Evolutionary conservation across 257 asterid genomes (phyloP), one percentile per base, ranked within the genome.

Genomic region (Solanum sitiens): DNA sequence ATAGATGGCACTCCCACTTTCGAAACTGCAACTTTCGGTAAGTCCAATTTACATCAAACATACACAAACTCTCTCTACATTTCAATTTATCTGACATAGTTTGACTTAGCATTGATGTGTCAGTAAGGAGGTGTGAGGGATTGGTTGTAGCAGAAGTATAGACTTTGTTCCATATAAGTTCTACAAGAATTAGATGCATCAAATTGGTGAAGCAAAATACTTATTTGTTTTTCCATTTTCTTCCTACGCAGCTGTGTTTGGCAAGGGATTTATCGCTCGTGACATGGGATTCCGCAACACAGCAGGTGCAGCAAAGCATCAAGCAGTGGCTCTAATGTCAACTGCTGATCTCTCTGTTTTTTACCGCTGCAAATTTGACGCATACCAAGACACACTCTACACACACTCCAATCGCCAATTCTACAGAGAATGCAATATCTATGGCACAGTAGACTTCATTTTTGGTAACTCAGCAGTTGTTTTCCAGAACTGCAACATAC

Each of bases 381-480:
- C 90, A 0, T 88, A 59, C 86, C 90, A 88, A 40, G 90, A 88
- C 75, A 85, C 90, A 3, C 83, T 88, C 21, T 88, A 88, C 86
- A 0, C 88, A 12, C 88, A 85, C 73, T 85, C 90, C 45, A 88
- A 88, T 10, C 88, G 90, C 13, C 90, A 88, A 76, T 88, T 88
- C 86, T 88, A 88, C 37, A 47, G 88, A 42, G 88, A 88, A 32
- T 88, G 90, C 83, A 45, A 7, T 74, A 88, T 88, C 70, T 86
- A 61, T 25, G 90, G 90, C 8, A 88, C 90, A 10, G 90, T 88
- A 3, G 90, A 88, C 73, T 88, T 88, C 86, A 88, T 88, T 11
- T 88, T 88, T 47, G 90, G 90, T 27, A 88, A 88, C 63, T 76
- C 90, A 3, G 90, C 90, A 42, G 90, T 75, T 50, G 83, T 88